Conservation (phyloP, 345 rosid species). For the Pseudoturritis turrita region DNA sequence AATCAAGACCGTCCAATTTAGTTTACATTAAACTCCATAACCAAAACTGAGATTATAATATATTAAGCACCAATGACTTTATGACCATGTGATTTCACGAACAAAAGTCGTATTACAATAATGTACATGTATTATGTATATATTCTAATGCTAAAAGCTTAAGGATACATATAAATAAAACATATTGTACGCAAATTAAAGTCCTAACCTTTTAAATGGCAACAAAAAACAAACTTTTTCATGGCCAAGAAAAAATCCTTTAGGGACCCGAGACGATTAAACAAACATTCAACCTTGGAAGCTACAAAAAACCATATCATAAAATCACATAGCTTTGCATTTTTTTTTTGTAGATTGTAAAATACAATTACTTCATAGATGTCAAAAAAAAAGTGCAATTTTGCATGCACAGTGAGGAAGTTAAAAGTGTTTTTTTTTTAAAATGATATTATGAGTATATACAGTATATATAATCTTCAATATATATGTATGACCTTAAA, state of each 20-base stretch:
- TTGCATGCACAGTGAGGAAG: conserved; percentile 14
- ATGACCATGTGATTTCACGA: conserved; percentile 58
- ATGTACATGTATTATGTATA: conserved; percentile 8
- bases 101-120: conserved; percentile 27
- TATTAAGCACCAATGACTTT: conserved; percentile 41
- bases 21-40: neutral
- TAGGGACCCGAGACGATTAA: conserved; percentile 26
- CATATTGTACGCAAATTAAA: conserved; percentile 16
- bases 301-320: conserved; percentile 16
- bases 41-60: conserved; percentile 5
- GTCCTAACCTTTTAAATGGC: conserved; percentile 7
- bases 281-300: conserved; percentile 37
- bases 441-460: no score
- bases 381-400: conserved; percentile 1
- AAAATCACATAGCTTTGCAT: conserved; percentile 3
- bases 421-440: no score
- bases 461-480: no score
- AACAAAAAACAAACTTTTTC: neutral
- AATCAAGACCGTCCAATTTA: conserved; percentile 24
- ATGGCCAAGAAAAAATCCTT: neutral
- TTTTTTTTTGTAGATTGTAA: neutral
- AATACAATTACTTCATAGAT: neutral
- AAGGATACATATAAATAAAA: neutral
- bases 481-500: neutral
- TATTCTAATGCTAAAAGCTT: conserved; percentile 16